Evolutionary conservation across 441 rosid species (phyloP).

Genomic region (Gossypium lobatum): DNA sequence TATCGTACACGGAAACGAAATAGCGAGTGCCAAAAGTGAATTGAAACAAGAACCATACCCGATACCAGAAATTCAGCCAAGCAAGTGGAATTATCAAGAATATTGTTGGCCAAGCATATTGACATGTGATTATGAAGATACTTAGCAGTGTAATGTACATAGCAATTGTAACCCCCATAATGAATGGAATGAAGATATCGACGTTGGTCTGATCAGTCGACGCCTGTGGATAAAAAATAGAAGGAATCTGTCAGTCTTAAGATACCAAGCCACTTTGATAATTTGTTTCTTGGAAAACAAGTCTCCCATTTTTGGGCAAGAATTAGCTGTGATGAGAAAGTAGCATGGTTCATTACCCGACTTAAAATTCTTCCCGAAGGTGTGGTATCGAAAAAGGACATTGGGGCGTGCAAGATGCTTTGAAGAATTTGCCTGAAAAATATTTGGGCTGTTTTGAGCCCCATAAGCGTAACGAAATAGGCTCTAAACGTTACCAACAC

Average conservation of each 20-base stretch:
- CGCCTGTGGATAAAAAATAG: constrained; percentile 48
- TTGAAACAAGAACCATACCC: constrained; percentile 38
- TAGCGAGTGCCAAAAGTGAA: background rate
- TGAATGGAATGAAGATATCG: constrained; percentile 73
- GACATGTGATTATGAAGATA: constrained; percentile 82
- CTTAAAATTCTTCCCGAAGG: constrained; percentile 94
- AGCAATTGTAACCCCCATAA: constrained; percentile 46
- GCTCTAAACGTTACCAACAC: constrained; percentile 48
- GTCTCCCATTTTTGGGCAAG: background rate
- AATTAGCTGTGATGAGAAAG: background rate
- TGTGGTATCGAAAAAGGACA: constrained; percentile 92
- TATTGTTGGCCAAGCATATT: constrained; percentile 87
- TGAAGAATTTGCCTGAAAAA: constrained; percentile 67
- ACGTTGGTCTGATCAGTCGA: constrained; percentile 84
- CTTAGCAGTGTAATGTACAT: constrained; percentile 73
- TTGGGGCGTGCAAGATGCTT: constrained; percentile 84
- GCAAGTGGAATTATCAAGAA: constrained; percentile 76
- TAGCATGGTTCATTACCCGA: constrained; percentile 35
- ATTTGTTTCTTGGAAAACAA: background rate
- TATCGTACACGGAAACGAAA: background rate
- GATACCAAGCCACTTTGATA: background rate
- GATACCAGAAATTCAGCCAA: constrained; percentile 81
- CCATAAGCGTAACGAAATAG: constrained; percentile 47
- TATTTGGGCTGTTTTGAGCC: constrained; percentile 78
- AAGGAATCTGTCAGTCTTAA: constrained; percentile 7